Evolutionary conservation across 1,284 basidiomycete genomes (phyloP), one percentile per base, ranked within the genome.

Genomic region (Agaricales sp.): DNA sequence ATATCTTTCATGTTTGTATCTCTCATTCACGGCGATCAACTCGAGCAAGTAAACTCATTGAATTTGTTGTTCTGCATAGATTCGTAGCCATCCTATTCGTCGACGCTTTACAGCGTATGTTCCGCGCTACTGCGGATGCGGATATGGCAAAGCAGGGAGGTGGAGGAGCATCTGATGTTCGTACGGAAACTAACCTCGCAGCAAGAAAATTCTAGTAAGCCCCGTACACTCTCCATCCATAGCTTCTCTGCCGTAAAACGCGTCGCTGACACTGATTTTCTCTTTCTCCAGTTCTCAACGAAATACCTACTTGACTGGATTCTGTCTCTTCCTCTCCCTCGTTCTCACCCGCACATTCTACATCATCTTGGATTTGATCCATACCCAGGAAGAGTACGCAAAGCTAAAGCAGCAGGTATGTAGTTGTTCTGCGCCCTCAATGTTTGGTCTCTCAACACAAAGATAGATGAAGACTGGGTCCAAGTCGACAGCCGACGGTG

Each of bases 91-190:
- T 97, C 4, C 69, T 90, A 41, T 92, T 92, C 57, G 70, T 81
- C n/a, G 93, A 97, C 58, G 92, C 94, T 21, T 73, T 95, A 39
- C 93, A 97, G 67, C 78, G 93, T 55, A 94, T 96, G 89, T 80
- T 87, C 71, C 80, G 90, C 51, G 83, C 95, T 35, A 82, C 84
- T 14, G 75, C 80, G 3, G 86, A 92, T 66, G 68, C 78, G 0
- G 85, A 93, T 41, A 61, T 78, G 19, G 82, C 87, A 14, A 90
- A 86, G 61, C 63, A 72, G 43, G 74, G 74, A 23, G 73, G 71
- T 2, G 61, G 67, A 43, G 75, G 74, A 50, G 54, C 73, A 4
- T 70, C 78, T 24, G 87, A 92, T 59, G 78, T 81, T 2, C 76
- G 86, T 48, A 80, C 82, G 2, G 92, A 96, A 64, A 87, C 88